These are phyloP conservation scores for Candida dendrica DNA, from an alignment of 805 yeast genomes.

Conservation along the genomic window DNA sequence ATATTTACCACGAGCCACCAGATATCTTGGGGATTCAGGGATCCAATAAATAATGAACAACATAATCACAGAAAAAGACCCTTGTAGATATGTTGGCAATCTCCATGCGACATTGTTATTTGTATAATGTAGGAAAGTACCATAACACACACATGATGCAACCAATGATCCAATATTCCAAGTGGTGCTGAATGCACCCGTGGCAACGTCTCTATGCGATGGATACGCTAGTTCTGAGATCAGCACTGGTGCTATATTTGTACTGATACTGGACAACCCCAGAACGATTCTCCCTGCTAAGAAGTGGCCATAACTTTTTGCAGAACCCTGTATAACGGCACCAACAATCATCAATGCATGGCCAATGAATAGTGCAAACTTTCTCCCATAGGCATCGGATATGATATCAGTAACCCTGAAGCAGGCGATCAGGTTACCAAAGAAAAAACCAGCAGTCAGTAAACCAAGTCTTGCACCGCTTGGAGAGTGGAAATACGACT, in stretches of 20 bases:
- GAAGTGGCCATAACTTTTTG: background rate
- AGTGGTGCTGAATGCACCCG: slow-evolving; percentile 37
- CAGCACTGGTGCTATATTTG: slow-evolving; percentile 9
- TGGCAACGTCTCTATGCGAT: slow-evolving; percentile 28
- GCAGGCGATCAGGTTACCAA: background rate
- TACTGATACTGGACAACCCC: background rate
- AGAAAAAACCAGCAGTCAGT: background rate
- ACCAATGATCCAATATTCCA: slow-evolving; percentile 43
- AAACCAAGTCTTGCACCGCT: background rate
- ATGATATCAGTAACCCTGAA: background rate
- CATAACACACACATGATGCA: slow-evolving; percentile 42
- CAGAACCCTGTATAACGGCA: background rate
- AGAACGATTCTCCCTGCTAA: background rate
- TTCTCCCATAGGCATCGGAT: background rate
- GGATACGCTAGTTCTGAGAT: slow-evolving; percentile 44
- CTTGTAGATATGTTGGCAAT: slow-evolving; percentile 43
- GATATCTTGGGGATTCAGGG: slow-evolving; percentile 42
- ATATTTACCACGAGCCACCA: slow-evolving; percentile 28
- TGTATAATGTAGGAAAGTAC: slow-evolving; percentile 20
- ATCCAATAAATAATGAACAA: slow-evolving; percentile 14
- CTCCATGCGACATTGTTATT: slow-evolving; percentile 39
- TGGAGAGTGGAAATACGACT: background rate
- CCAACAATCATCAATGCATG: background rate
- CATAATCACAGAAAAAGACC: slow-evolving; percentile 23
- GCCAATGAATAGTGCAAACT: background rate